phyloP scores from a whole-genome alignment of 345 rosid genomes.

The Ceriops tagal region DNA sequence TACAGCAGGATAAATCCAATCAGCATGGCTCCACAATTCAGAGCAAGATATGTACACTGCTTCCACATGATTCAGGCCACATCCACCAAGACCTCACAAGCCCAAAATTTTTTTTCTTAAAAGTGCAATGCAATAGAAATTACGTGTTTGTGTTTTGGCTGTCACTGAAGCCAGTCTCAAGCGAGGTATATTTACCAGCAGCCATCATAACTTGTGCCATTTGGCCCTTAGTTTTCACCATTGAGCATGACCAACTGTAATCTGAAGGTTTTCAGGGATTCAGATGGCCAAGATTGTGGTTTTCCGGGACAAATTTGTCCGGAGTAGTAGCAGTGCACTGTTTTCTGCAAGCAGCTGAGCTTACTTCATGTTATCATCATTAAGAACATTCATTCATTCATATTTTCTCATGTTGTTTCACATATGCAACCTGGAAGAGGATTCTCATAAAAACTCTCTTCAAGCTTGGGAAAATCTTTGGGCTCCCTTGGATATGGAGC shows the following conservation, averaged over 20 bases:
- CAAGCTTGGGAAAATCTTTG: slow-evolving; percentile 83
- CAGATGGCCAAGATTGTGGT: background rate
- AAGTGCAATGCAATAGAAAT: background rate
- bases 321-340: slow-evolving; percentile 2
- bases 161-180: background rate
- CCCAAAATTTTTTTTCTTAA: background rate
- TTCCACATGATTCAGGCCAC: background rate
- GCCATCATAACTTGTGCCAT: slow-evolving; percentile 1
- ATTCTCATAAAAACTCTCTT: slow-evolving; percentile 87
- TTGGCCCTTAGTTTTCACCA: background rate
- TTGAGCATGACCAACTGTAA: background rate
- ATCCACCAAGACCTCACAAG: too few relatives aligned
- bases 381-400: background rate
- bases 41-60: background rate
- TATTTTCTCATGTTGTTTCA: slow-evolving; percentile 26
- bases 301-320: slow-evolving; percentile 3
- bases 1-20: slow-evolving; percentile 14
- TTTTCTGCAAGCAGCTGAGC: slow-evolving; percentile 16
- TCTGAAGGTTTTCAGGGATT: background rate
- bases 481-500: slow-evolving; percentile 65
- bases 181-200: background rate
- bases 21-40: background rate
- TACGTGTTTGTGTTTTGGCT: too few relatives aligned
- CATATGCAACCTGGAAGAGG: slow-evolving; percentile 93
- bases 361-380: background rate